phyloP scores from a whole-genome alignment of 163 green algal genomes.

The Prototheca cutis region DNA sequence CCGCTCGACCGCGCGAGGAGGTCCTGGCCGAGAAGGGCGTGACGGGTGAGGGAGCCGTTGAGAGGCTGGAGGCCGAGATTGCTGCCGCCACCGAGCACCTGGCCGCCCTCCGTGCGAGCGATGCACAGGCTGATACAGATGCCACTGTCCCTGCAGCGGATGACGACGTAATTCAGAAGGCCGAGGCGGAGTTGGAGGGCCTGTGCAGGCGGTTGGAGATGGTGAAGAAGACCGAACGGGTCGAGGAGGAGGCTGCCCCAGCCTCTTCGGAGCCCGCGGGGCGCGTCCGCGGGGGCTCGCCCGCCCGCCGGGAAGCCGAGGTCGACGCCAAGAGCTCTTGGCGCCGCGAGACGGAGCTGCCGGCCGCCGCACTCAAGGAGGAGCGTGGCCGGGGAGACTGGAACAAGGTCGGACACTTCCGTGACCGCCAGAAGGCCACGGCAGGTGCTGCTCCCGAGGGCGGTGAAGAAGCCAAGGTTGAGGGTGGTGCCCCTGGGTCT shows the following conservation, averaged over 20 bases:
- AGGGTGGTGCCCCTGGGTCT: no score
- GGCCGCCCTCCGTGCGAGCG: not conserved
- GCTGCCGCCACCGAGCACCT: not conserved
- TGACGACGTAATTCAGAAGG: no score
- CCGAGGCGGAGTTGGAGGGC: not conserved
- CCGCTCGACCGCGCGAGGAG: conserved; percentile 65
- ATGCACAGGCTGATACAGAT: no score
- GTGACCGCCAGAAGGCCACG: not conserved
- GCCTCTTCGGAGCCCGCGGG: not conserved
- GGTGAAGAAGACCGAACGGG: not conserved
- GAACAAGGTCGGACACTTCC: not conserved
- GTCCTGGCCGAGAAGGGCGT: conserved; percentile 67
- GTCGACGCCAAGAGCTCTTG: not conserved
- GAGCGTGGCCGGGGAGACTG: not conserved
- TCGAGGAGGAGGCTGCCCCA: not conserved
- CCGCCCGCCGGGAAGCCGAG: no score
- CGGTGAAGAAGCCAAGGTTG: no score
- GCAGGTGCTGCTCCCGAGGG: no score
- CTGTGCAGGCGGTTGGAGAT: not conserved
- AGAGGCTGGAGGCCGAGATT: conserved; percentile 28
- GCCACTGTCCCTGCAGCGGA: no score
- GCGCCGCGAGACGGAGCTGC: not conserved
- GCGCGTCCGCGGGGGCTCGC: not conserved
- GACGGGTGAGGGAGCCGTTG: conserved; percentile 38
- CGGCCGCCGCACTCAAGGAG: not conserved